These are phyloP conservation scores for Nadsonia starkeyi-henricii DNA, from an alignment of 1,139 yeast genomes.

Conservation along the genomic window DNA sequence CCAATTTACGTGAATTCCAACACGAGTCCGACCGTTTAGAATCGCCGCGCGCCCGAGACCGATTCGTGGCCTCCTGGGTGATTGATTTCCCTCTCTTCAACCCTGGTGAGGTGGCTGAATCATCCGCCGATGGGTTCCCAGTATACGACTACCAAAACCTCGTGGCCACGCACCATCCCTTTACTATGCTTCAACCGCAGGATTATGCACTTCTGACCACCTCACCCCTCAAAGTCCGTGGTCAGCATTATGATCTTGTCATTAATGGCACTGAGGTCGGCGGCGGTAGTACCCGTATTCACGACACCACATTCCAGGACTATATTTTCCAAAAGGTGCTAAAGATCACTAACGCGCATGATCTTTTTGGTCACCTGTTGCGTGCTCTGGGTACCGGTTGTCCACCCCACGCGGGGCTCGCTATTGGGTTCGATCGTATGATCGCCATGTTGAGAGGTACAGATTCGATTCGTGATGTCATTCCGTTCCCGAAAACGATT, in stretches of 20 bases:
- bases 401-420: constrained; percentile 98
- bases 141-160: constrained; percentile 34
- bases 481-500: constrained; percentile 90
- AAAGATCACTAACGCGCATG: constrained; percentile 32
- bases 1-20: constrained; percentile 32
- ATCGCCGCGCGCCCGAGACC: constrained; percentile 13
- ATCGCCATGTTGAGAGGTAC: constrained; percentile 79
- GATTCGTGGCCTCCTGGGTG: constrained; percentile 73
- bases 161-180: constrained; percentile 88
- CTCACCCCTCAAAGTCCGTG: constrained; percentile 53
- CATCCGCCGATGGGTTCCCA: constrained; percentile 36
- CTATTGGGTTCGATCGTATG: constrained; percentile 86
- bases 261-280: constrained; percentile 93
- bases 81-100: constrained; percentile 81
- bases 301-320: constrained; percentile 64
- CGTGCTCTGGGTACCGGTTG: constrained; percentile 79
- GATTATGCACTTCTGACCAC: constrained; percentile 45
- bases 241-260: constrained; percentile 93
- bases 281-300: constrained; percentile 94
- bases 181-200: constrained; percentile 71
- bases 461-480: constrained; percentile 72
- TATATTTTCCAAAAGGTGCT: constrained; percentile 33
- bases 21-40: constrained; percentile 10
- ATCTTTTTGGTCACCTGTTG: constrained; percentile 75
- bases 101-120: constrained; percentile 37